phyloP scores from a whole-genome alignment of 495 filamentous ascomycete genomes.

The Lasiosphaeriaceae sp. region DNA sequence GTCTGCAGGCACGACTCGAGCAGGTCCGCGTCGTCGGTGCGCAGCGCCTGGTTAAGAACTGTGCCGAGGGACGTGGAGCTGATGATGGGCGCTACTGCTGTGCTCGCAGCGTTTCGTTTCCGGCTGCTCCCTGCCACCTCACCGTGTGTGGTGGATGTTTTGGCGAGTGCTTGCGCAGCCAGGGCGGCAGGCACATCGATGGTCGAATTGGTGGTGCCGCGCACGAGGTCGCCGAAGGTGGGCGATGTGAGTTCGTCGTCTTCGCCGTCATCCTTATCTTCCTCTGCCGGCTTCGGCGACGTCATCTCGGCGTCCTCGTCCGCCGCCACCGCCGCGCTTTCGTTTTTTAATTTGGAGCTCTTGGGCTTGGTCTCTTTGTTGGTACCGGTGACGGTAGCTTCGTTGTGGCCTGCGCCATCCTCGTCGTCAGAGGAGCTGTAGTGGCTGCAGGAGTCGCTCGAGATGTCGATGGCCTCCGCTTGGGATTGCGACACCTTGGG shows the following conservation, averaged over 20 bases:
- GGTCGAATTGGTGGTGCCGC: constrained; percentile 60
- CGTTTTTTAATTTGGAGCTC: constrained; percentile 14
- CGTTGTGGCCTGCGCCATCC: constrained; percentile 19
- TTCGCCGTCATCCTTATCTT: constrained; percentile 34
- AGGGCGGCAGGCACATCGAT: constrained; percentile 72
- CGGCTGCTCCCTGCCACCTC: not conserved
- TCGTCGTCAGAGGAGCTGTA: constrained; percentile 38
- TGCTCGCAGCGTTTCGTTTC: constrained; percentile 31
- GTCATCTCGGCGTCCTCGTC: constrained; percentile 24
- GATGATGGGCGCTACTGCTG: constrained; percentile 46
- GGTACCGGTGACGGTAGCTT: constrained; percentile 8
- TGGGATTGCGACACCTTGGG: constrained; percentile 21
- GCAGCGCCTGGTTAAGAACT: constrained; percentile 86
- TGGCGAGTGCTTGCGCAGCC: constrained; percentile 34
- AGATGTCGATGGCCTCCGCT: constrained; percentile 47
- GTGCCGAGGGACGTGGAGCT: constrained; percentile 80
- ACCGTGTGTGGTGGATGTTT: constrained; percentile 8
- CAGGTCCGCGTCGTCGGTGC: constrained; percentile 81
- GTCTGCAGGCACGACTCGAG: constrained; percentile 89
- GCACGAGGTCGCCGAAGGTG: constrained; percentile 84
- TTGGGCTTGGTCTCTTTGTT: not conserved
- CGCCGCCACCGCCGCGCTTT: too few species aligned
- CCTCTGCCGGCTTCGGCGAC: constrained; percentile 29
- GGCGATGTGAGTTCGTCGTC: constrained; percentile 53
- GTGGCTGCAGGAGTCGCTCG: constrained; percentile 49